A percentile compares a stretch with the other conserved stretches of the same genome.
phyloP scores from a whole-genome alignment of 768 basidiomycete genomes.

The Imleria badia region DNA sequence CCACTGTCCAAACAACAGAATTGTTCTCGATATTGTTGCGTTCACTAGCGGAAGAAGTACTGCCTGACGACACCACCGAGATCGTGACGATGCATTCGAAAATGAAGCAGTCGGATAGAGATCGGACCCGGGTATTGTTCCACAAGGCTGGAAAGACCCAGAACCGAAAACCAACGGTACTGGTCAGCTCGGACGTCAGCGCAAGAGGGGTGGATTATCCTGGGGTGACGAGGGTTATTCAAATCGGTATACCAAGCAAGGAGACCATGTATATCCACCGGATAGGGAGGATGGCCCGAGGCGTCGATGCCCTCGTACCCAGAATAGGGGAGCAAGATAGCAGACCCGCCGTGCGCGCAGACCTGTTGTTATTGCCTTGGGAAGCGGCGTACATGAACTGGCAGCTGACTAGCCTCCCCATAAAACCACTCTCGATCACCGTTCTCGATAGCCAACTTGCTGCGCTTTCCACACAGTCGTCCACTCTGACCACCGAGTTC shows the following conservation, averaged over 20 bases:
- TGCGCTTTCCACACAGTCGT: slow-evolving; percentile 12
- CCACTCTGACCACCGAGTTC: slow-evolving; percentile 23
- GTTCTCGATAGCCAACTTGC: slow-evolving; percentile 11
- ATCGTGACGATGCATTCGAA: slow-evolving; percentile 86
- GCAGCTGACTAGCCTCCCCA: slow-evolving; percentile 64
- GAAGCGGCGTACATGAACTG: slow-evolving; percentile 67
- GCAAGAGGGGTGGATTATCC: slow-evolving; percentile 91
- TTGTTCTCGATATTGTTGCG: slow-evolving; percentile 66
- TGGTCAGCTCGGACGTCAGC: slow-evolving; percentile 86
- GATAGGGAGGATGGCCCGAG: slow-evolving; percentile 82
- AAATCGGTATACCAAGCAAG: slow-evolving; percentile 75
- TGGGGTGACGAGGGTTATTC: slow-evolving; percentile 84
- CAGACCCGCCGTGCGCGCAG: slow-evolving; percentile 48
- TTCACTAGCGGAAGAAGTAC: slow-evolving; percentile 39
- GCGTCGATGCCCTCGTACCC: slow-evolving; percentile 45
- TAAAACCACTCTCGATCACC: slow-evolving; percentile 52
- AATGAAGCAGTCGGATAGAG: slow-evolving; percentile 33
- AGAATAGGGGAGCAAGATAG: neutral
- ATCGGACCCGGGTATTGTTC: slow-evolving; percentile 27
- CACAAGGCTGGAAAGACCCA: slow-evolving; percentile 2
- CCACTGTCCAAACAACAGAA: slow-evolving; percentile 83
- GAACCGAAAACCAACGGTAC: slow-evolving; percentile 49
- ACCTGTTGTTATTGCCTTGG: slow-evolving; percentile 78
- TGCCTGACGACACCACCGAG: slow-evolving; percentile 56
- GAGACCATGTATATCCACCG: slow-evolving; percentile 83